Evolutionary conservation across 257 asterid genomes (phyloP), one percentile per base, ranked within the genome.

Genomic region (Penstemon newberryi): DNA sequence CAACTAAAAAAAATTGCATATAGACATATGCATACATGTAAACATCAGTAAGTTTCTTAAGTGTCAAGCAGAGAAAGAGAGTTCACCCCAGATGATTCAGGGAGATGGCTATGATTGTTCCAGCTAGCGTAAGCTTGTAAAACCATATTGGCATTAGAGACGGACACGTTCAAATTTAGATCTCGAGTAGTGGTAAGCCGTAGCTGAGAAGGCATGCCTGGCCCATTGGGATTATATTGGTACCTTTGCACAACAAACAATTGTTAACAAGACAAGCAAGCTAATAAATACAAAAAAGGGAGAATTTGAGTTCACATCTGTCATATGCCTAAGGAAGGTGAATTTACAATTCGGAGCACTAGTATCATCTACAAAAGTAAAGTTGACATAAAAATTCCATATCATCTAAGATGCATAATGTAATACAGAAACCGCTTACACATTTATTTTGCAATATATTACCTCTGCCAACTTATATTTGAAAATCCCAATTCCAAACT

Each of bases 51-150:
- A 39, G 38, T 42, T 18, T 54, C 11, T 25, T 4, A 50, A 39
- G 60, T 42, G 43, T 51, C 38, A 50, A 79, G 45, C 39, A 18
- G 66, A 63, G 75, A 74, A 74, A 71, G 65, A 71, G 75, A 36
- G 66, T 33, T 75, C 73, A 85, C 90, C 89, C 63, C 77, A 69
- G 45, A 51, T 66, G 92, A 75, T 63, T 81, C 96, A 56, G 81
- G 83, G 74, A 73, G 83, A 66, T 71, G 77, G 77, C 82, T 77
- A 69, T 88, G 96, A 63, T 85, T 90, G 74, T 75, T 86, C 99
- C 99, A 93, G 88, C 99, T 93, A 56, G 96, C 90, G 81, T 88
- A 93, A 56, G 99, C 99, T 87, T 90, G 96, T 76, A 88, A 84
- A 60, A 90, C 80, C 86, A 83, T 90, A 81, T 93, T 93, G 75